Evolutionary conservation across 78 protist genomes (phyloP).

Genomic region (Ministeria vibrans): DNA sequence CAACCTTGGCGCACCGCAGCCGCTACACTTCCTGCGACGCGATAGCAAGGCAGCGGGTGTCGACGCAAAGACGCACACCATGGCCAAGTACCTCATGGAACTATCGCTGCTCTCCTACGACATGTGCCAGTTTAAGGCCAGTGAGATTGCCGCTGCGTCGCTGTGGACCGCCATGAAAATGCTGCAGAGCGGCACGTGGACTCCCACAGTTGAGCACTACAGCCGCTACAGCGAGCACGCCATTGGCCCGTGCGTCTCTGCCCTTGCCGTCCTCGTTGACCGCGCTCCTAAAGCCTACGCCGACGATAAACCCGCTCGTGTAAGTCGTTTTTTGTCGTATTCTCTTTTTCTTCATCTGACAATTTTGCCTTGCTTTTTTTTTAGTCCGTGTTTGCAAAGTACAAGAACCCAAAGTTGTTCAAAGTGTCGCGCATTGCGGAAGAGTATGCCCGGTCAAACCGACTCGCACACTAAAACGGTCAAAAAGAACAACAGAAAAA

Average conservation of each 20-base stretch:
- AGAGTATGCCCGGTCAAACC: too few species aligned
- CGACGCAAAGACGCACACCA: conserved; percentile 43
- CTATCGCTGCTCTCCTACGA: conserved; percentile 60
- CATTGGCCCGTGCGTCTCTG: conserved; percentile 5
- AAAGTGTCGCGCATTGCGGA: background rate
- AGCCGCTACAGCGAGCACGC: conserved; percentile 50
- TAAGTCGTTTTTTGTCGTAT: too few species aligned
- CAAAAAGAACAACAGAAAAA: too few species aligned
- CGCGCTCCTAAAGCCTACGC: too few species aligned
- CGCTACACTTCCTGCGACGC: too few species aligned
- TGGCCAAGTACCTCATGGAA: conserved; percentile 79
- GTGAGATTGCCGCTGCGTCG: conserved; percentile 80
- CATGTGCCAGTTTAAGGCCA: conserved; percentile 70
- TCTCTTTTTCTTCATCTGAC: too few species aligned
- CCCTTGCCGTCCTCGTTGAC: background rate
- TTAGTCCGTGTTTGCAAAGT: background rate
- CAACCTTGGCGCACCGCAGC: too few species aligned
- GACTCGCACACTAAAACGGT: too few species aligned
- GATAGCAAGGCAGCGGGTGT: conserved; percentile 66
- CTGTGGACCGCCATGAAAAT: conserved; percentile 62
- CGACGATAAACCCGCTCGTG: too few species aligned
- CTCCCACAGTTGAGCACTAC: conserved; percentile 53
- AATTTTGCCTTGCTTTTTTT: background rate
- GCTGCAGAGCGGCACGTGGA: conserved; percentile 24
- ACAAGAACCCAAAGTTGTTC: background rate